phyloP scores from a whole-genome alignment of 1,139 yeast genomes.

The Diutina ranongensis region DNA sequence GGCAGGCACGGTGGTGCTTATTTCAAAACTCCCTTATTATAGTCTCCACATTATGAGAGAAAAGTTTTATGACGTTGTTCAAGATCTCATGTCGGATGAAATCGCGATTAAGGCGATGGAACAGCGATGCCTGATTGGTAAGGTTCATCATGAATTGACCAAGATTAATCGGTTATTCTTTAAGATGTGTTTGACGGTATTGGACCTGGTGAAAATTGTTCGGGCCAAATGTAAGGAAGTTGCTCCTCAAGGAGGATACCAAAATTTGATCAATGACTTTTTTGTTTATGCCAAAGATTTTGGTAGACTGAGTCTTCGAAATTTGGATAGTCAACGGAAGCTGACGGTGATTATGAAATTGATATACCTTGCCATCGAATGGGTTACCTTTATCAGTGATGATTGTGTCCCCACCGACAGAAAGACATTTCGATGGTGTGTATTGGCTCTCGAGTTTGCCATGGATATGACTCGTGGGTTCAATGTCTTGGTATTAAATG shows the following conservation, averaged over 20 bases:
- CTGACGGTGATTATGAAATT: constrained; percentile 63
- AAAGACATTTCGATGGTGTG: constrained; percentile 93
- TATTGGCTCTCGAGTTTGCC: constrained; percentile 87
- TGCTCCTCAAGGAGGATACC: constrained; percentile 40
- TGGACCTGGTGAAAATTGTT: constrained; percentile 51
- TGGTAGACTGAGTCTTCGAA: constrained; percentile 61
- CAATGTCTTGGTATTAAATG: constrained; percentile 70
- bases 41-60: constrained; percentile 26
- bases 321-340: constrained; percentile 53
- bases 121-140: constrained; percentile 59
- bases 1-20: constrained; percentile 60
- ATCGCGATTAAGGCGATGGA: constrained; percentile 32
- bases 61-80: constrained; percentile 27
- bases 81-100: constrained; percentile 21
- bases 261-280: constrained; percentile 66
- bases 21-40: constrained; percentile 37
- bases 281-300: constrained; percentile 78
- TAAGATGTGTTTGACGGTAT: constrained; percentile 54
- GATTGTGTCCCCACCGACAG: constrained; percentile 90
- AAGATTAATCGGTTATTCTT: constrained; percentile 58
- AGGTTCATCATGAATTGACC: constrained; percentile 65
- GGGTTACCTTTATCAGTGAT: constrained; percentile 90
- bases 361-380: constrained; percentile 68
- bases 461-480: constrained; percentile 92
- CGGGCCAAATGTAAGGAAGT: constrained; percentile 30